A percentile compares a stretch with the other conserved stretches of the same genome.
Conservation (phyloP, 106 monocot genomes). For the Iris macrosiphon region DNA sequence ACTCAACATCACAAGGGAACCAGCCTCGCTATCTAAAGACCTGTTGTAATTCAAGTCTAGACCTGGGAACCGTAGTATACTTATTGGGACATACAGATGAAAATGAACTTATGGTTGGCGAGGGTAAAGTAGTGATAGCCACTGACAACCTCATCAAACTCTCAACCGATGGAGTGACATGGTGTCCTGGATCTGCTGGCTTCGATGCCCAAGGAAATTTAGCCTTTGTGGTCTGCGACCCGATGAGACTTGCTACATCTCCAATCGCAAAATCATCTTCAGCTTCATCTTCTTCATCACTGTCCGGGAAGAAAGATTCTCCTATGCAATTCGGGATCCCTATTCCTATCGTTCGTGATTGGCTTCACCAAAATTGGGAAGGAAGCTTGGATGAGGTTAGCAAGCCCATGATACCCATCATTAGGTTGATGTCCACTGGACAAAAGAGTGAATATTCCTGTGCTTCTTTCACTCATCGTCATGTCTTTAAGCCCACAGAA, state of each 20-base stretch:
- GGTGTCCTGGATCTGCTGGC: constrained; percentile 77
- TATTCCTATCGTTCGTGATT: constrained; percentile 65
- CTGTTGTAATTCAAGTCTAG: constrained; percentile 46
- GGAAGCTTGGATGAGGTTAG: constrained; percentile 82
- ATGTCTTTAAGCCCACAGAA: constrained; percentile 46
- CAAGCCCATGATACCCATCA: constrained; percentile 58
- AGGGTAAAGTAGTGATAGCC: constrained; percentile 70
- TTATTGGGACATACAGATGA: constrained; percentile 47
- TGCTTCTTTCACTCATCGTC: constrained; percentile 45
- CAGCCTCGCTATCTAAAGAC: constrained; percentile 61
- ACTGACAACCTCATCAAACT: constrained; percentile 90
- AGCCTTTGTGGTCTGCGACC: constrained; percentile 90
- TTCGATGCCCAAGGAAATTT: constrained; percentile 82
- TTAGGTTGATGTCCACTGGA: constrained; percentile 45
- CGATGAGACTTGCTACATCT: constrained; percentile 80
- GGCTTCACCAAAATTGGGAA: constrained; percentile 87
- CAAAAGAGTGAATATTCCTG: constrained; percentile 50
- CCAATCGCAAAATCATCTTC: constrained; percentile 50
- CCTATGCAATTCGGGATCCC: constrained; percentile 75
- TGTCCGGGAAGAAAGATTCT: constrained; percentile 43
- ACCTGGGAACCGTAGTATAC: constrained; percentile 56
- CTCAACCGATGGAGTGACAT: constrained; percentile 59
- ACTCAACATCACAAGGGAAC: constrained; percentile 36
- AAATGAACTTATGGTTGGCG: constrained; percentile 52
- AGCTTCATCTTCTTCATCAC: constrained; percentile 47